Evolutionary conservation across 163 green algal species (phyloP), one percentile per base, ranked within the genome.

Genomic region (Prototheca stagnorum): DNA sequence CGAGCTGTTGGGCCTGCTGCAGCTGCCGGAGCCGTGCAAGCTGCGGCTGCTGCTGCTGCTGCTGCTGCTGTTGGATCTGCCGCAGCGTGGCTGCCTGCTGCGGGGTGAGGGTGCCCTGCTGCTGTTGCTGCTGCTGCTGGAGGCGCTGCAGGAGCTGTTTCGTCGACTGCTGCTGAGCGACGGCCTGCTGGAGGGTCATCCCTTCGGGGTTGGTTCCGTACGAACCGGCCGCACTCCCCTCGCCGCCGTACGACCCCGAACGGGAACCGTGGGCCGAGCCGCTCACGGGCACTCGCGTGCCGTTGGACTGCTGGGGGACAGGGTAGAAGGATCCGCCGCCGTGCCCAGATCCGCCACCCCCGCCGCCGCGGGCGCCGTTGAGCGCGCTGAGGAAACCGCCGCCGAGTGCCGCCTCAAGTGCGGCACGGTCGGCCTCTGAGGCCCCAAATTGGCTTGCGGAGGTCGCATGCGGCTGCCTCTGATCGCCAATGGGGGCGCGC

Each of bases 31-130:
- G n/a, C n/a, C n/a, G n/a, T n/a, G n/a, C n/a, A n/a, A n/a, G n/a
- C n/a, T n/a, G n/a, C n/a, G n/a, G 48, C 39, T 55, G 48, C 29
- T 55, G 48, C 28, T 54, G 48, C 35, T 58, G 50, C 41, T 40
- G 39, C 29, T 28, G 45, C 4, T 5, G 29, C 20, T 21, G 15
- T 11, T 27, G 23, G 12, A 50, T n/a, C n/a, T 57, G 39, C 39
- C 50, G 45, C 28, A 36, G 37, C 3, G 21, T 39, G 8, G 25
- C 28, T 1, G 6, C 20, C 42, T 34, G 39, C 24, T 34, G 39
- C 51, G 22, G 22, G 42, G 26, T 21, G 23, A 21, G 16, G 40
- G 22, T 33, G 22, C 7, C 17, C 40, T 47, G 40, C 19, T 47
- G 40, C 9, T 11, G 9, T 8, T 17, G 12, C 12, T 17, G 12